Base-by-base conservation (phyloP, 179 eudicot species). In the Patellifolia procumbens region DNA sequence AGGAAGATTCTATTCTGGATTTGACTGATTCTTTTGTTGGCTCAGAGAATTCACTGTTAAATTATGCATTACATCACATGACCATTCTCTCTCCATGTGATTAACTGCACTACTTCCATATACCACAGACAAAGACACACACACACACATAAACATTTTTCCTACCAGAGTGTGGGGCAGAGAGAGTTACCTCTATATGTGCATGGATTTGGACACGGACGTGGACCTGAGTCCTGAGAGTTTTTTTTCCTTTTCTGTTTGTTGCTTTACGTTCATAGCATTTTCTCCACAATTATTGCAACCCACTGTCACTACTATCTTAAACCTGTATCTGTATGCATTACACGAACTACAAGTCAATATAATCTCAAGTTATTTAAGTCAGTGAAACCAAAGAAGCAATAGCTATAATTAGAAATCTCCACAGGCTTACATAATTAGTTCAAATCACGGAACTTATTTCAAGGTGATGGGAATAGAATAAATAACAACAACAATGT, bases 1-100 rank as follows among this genome's bases (percentile, higher is more conserved):
- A 82, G 82, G 85, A 82, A 82, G 85, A 82, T 82, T 82, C 85
- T 82, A 82, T 82, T 78, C 82, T 79, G 53, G 73, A 82, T 64
- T 78, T 78, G 82, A 82, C 82, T 79, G 79, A 78, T 75, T 64
- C 72, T 63, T 80, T 74, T 75, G 73, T 49, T 48, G 55, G 80
- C 49, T 56, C 76, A 76, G 80, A 52, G 72, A 76, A 65, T 76
- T 60, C 84, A 78, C 74, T 37, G 75, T 68, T 77, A 69, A 58
- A 61, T 35, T 64, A 78, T 56, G 74, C 51, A 78, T 65, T 64
- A 58, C 62, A 78, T 79, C 85, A 82, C 85, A 82, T 82, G 82
- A 82, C 42, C 80, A 75, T 71, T 78, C 77, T 75, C 79, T 74
- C 77, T 52, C 79, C 85, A 82, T 82, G 85, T 82, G 85, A 82